Evolutionary conservation across 306 rosid species (phyloP).

Genomic region (Vicia villosa): DNA sequence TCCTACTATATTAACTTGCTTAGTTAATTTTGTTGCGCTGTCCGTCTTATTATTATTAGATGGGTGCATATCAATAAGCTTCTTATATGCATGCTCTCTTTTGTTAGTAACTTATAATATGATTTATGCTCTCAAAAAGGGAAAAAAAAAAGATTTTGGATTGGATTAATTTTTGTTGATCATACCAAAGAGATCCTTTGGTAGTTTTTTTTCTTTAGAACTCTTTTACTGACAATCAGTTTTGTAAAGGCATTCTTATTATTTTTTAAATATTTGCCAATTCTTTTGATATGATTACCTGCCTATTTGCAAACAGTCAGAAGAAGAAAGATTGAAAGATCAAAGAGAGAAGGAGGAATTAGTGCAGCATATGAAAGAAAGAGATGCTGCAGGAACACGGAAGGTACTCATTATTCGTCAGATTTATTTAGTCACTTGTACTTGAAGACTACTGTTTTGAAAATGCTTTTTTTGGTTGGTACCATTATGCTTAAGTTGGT

Average conservation of each 20-base stretch:
- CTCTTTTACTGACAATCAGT: constrained; percentile 1
- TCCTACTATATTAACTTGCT: constrained; percentile 14
- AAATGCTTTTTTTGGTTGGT: constrained; percentile 2
- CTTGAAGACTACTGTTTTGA: constrained; percentile 5
- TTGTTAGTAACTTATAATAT: constrained; percentile 16
- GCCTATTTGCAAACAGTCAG: constrained; percentile 61
- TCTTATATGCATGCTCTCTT: constrained; percentile 17
- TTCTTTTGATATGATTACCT: constrained; percentile 17
- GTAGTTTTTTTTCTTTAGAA: background rate
- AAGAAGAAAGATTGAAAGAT: constrained; percentile 88
- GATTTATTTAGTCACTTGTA: constrained; percentile 16
- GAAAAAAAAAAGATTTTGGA: background rate
- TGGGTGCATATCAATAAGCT: constrained; percentile 6
- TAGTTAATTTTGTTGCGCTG: constrained; percentile 17
- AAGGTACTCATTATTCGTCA: constrained; percentile 55
- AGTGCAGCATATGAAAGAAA: constrained; percentile 72
- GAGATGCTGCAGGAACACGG: constrained; percentile 77
- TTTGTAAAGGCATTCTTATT: constrained; percentile 26
- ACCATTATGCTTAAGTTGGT: constrained; percentile 10
- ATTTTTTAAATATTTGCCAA: background rate
- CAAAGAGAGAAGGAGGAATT: constrained; percentile 90
- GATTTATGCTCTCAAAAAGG: constrained; percentile 5
- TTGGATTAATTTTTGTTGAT: constrained; percentile 15
- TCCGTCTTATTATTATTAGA: background rate
- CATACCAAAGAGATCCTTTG: background rate